These are phyloP conservation scores for Marasmius fiardii DNA, from an alignment of 1,284 basidiomycete species.

Conservation along the genomic window DNA sequence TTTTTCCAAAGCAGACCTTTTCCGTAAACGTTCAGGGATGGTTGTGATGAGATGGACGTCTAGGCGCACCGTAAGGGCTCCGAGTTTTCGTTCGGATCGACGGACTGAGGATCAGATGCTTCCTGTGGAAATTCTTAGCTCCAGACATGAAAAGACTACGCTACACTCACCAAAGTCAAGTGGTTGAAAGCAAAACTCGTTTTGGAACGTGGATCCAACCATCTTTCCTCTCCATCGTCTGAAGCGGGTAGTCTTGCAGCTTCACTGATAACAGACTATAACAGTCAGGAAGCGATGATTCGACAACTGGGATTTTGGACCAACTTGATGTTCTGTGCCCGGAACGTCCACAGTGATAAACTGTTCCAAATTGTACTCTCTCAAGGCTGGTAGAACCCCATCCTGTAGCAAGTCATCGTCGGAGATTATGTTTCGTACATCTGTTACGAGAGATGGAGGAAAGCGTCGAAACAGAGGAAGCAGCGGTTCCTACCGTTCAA, in stretches of 20 bases:
- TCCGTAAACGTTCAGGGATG: background rate
- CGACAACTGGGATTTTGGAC: constrained; percentile 13
- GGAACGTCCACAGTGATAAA: constrained; percentile 83
- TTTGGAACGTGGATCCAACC: constrained; percentile 77
- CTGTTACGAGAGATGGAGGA: constrained; percentile 35
- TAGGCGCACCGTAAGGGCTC: constrained; percentile 71
- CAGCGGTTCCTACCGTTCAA: constrained; percentile 62
- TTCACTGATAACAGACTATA: constrained; percentile 75
- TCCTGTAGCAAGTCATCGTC: constrained; percentile 81
- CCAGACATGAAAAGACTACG: constrained; percentile 11
- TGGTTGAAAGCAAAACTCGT: constrained; percentile 83
- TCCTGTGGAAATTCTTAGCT: constrained; percentile 46
- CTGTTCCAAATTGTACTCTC: constrained; percentile 83
- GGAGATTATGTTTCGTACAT: constrained; percentile 83
- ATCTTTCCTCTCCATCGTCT: constrained; percentile 56
- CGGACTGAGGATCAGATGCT: constrained; percentile 66
- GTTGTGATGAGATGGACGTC: constrained; percentile 5
- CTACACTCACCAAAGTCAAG: constrained; percentile 61
- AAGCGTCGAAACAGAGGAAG: background rate
- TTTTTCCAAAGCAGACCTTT: constrained; percentile 66
- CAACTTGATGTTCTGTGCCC: constrained; percentile 67
- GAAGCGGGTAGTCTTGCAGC: constrained; percentile 45
- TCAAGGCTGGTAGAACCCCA: constrained; percentile 72
- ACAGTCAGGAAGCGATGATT: constrained; percentile 3
- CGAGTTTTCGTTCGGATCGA: constrained; percentile 59